Evolutionary conservation across 176 grass and related monocot species (phyloP).

Genomic region (Oryza coarctata): DNA sequence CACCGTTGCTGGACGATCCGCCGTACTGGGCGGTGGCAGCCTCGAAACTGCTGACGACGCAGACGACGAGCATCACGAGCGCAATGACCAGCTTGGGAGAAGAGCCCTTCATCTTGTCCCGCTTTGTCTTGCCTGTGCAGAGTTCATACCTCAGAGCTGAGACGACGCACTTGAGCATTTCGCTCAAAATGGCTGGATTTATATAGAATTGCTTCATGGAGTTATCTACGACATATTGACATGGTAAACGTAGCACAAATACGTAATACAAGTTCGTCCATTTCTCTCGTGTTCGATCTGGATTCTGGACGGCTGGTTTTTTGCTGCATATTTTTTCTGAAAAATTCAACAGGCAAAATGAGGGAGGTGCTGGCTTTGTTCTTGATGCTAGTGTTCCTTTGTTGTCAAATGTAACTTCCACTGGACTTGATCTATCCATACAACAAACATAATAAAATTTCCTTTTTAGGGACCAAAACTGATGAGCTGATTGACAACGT

Average conservation of each 20-base stretch:
- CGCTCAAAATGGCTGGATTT: not conserved
- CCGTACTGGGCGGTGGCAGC: not conserved
- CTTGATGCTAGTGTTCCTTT: no score
- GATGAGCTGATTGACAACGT: not conserved
- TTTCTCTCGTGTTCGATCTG: not conserved
- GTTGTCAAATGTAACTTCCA: no score
- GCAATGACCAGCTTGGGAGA: not conserved
- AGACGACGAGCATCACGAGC: not conserved
- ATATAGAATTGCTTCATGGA: not conserved
- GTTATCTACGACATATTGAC: not conserved
- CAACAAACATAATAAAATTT: no score
- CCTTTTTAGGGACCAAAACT: not conserved
- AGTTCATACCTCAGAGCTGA: not conserved
- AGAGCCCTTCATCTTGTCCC: not conserved
- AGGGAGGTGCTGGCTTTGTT: no score
- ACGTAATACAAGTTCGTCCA: not conserved
- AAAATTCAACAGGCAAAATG: no score
- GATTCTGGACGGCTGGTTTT: no score
- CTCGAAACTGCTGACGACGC: not conserved
- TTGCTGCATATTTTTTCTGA: no score
- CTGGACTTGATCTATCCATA: no score
- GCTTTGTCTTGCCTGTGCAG: not conserved
- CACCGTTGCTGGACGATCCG: not conserved
- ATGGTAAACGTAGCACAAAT: not conserved
- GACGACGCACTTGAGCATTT: not conserved